These are phyloP conservation scores for Phaffomyces antillensis DNA, from an alignment of 805 yeast genomes.

Conservation along the genomic window DNA sequence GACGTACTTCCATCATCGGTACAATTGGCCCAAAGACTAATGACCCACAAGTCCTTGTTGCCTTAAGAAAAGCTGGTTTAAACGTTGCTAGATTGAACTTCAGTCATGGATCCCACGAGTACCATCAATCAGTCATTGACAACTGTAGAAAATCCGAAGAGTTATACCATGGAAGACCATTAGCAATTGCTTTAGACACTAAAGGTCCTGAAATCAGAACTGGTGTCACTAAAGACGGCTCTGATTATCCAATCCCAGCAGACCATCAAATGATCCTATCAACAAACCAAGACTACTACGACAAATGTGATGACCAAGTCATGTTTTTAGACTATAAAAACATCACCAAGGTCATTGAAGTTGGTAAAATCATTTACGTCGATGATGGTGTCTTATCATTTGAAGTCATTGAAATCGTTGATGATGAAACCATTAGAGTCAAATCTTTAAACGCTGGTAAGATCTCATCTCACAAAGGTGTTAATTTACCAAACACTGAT, in stretches of 20 bases:
- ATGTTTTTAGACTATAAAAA: conserved; percentile 94
- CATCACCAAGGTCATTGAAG: conserved; percentile 87
- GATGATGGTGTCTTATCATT: conserved; percentile 98
- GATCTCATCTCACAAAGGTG: conserved; percentile 97
- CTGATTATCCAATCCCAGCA: conserved; percentile 76
- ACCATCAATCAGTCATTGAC: conserved; percentile 95
- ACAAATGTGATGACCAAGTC: conserved; percentile 64
- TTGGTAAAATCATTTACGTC: conserved; percentile 86
- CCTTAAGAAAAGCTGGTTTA: conserved; percentile 93
- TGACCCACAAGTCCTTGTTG: conserved; percentile 73
- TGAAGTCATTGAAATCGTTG: conserved; percentile 79
- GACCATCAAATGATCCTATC: conserved; percentile 90
- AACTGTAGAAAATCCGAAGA: conserved; percentile 93
- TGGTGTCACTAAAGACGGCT: conserved; percentile 78
- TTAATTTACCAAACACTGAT: conserved; percentile 97
- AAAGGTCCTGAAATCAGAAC: conserved; percentile 99
- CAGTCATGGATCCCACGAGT: conserved; percentile 96
- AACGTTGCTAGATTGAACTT: conserved; percentile 99
- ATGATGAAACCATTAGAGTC: conserved; percentile 77
- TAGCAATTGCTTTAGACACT: conserved; percentile 97
- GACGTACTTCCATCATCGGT: conserved; percentile 96
- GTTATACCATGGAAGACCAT: conserved; percentile 88
- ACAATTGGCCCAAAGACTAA: conserved; percentile 99
- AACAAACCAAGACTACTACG: conserved; percentile 76
- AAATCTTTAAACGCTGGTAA: conserved; percentile 90